Base-by-base conservation (phyloP, 2,329 filamentous ascomycete genomes). In the Fusarium siculi region DNA sequence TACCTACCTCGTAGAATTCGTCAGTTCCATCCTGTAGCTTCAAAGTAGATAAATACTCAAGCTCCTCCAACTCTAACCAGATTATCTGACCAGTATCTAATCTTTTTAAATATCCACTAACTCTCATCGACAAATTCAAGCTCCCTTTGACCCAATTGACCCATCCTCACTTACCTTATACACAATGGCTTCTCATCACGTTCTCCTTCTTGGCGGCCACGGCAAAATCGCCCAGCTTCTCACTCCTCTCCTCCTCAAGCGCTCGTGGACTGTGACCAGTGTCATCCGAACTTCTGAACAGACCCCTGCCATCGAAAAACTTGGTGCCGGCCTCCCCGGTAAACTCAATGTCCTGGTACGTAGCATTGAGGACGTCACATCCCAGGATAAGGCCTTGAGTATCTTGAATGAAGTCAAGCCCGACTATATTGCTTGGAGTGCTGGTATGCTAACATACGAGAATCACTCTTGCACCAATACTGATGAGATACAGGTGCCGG, bases 141-240 rank as follows among this genome's bases (percentile, higher is more conserved):
- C 40, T 23, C 25, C 19, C 9, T 44, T 23, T 39, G 23, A 25
- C 37, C 2, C 28, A 59, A 37, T 25, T 9, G 15, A 42, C 32
- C 8, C 21, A 30, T 56, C 19, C 28, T 49, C 21, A 50, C 25
- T 56, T 15, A 15, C 11, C 25, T 56, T 15, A 15, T 14, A 19
- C 21, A 76, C n/a, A 43, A 82, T 82, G 81, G 53, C 78, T 52
- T 76, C 81, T 44, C 80, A 80, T 46, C 85, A 89, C 79, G 89
- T 95, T 66, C 90, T 95, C 68, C 83, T 96, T 74, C 89, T 96
- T 71, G 93, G 93, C 78, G 94, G 93, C 77, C 93, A 95, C 84
- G 94, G 94, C 83, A 94, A 95, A 80, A 83, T 96, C 67, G 89
- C 93, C 74, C 89, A 93, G 66, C 84, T 92, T 47, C 87, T 96